These are phyloP conservation scores for Gossypium gossypioides DNA, from an alignment of 441 rosid genomes.

Conservation along the genomic window DNA sequence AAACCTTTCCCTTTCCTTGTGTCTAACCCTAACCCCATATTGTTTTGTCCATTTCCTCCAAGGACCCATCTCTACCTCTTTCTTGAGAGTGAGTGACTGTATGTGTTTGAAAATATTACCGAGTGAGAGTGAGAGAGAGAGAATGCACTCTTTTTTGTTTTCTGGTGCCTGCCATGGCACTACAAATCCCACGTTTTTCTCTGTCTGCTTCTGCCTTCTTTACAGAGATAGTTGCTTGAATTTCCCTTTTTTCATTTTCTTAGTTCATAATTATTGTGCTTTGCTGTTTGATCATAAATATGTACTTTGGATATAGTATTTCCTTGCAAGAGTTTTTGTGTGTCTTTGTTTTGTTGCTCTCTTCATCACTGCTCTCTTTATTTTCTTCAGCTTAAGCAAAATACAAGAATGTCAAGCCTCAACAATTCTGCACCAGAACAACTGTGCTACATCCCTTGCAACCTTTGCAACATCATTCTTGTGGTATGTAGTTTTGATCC, in stretches of 20 bases:
- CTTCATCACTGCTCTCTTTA: background rate
- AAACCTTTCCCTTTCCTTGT: conserved; percentile 10
- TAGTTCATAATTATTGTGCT: background rate
- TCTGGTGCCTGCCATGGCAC: conserved; percentile 3
- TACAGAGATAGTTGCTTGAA: background rate
- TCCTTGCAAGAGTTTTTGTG: background rate
- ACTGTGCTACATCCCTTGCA: conserved; percentile 15
- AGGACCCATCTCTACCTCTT: background rate
- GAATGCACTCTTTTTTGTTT: background rate
- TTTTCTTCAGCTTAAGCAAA: background rate
- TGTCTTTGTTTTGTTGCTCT: background rate
- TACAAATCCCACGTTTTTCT: conserved; percentile 8
- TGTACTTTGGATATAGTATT: background rate
- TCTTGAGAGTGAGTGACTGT: conserved; percentile 2
- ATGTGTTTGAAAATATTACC: background rate
- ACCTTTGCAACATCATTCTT: conserved; percentile 10
- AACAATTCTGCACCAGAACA: conserved; percentile 10
- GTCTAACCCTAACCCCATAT: background rate
- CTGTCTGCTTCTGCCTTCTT: conserved; percentile 6
- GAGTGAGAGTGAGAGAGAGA: background rate
- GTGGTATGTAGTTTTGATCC: conserved; percentile 1
- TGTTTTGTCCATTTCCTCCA: conserved; percentile 1
- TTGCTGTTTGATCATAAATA: conserved; percentile 4
- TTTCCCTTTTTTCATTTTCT: background rate
- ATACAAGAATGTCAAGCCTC: conserved; percentile 9